Evolutionary conservation across 305 asterid genomes (phyloP).

Genomic region (Stenogyne calaminthoides): DNA sequence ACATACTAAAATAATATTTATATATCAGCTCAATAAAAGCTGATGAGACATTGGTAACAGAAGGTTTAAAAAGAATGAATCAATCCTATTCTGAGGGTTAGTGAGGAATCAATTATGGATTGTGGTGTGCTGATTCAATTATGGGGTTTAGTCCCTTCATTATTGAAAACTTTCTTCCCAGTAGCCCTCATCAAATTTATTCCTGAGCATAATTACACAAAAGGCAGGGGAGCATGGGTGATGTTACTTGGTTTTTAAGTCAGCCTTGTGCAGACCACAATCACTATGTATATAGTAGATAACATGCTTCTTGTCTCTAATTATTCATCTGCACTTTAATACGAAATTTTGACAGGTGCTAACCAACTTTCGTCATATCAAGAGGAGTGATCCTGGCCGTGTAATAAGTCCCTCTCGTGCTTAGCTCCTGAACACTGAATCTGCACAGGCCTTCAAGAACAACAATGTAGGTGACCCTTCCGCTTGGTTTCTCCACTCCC

Average conservation of each 20-base stretch:
- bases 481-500: slow-evolving; percentile 99
- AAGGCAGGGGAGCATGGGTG: neutral
- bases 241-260: slow-evolving; percentile 14
- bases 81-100: neutral
- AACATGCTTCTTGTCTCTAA: neutral
- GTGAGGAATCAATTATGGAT: neutral
- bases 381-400: slow-evolving; percentile 94
- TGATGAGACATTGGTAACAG: neutral
- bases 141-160: neutral
- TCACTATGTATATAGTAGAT: slow-evolving; percentile 7
- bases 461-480: slow-evolving; percentile 95
- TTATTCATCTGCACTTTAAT: neutral
- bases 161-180: neutral
- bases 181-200: neutral
- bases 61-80: neutral
- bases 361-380: slow-evolving; percentile 88
- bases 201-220: neutral
- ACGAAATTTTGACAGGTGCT: slow-evolving; percentile 18
- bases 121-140: neutral
- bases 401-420: slow-evolving; percentile 92
- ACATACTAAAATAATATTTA: neutral
- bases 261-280: slow-evolving; percentile 25
- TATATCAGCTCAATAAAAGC: neutral
- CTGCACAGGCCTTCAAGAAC: slow-evolving; percentile 98
- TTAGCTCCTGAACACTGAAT: slow-evolving; percentile 94